Conservation (phyloP, 495 filamentous ascomycete species). For the Aspergillus olivimuriae region DNA sequence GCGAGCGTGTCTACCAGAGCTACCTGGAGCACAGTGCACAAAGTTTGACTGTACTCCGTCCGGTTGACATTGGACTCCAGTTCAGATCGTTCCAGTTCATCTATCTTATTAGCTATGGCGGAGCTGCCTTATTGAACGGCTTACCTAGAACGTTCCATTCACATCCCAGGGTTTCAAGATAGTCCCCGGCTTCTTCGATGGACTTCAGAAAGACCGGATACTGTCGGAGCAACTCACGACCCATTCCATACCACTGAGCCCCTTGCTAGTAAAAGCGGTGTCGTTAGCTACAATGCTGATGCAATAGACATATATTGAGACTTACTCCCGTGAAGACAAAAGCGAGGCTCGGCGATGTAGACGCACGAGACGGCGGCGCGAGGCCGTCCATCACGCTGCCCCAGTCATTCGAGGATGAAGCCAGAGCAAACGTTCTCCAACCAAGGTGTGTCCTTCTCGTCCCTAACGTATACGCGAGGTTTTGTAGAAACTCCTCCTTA, state of each 20-base stretch:
- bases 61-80: constrained; percentile 1
- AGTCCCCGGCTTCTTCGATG: constrained; percentile 9
- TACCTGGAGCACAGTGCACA: constrained; percentile 39
- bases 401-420: not conserved
- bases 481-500: not conserved
- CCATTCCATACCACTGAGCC: constrained; percentile 34
- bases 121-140: not conserved
- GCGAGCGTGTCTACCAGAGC: constrained; percentile 33
- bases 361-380: not conserved
- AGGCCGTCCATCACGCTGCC: not conserved
- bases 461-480: constrained; percentile 1
- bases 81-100: not conserved
- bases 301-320: not conserved
- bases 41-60: constrained; percentile 22
- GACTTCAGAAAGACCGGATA: constrained; percentile 17
- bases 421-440: not conserved
- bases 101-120: not conserved
- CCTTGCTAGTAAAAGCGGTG: constrained; percentile 25
- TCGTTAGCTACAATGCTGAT: not conserved
- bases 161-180: not conserved
- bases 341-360: constrained; percentile 8
- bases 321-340: constrained; percentile 29
- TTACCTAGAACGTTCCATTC: not conserved
- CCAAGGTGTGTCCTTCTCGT: not conserved
- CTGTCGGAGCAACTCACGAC: constrained; percentile 18